phyloP scores from a whole-genome alignment of 148 eudicot genomes.

The Oxyria digyna region DNA sequence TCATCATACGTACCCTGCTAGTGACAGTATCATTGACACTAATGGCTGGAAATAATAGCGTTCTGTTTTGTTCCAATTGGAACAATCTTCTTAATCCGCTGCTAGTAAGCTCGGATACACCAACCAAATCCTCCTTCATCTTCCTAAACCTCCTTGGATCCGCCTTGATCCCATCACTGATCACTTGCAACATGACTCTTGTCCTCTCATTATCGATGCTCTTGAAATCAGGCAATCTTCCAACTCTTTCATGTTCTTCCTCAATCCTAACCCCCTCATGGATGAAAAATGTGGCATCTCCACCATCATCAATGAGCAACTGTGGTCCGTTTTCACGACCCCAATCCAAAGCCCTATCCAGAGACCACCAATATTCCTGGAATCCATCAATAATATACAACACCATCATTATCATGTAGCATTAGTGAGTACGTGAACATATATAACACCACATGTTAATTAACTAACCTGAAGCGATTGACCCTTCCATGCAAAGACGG shows the following conservation, averaged over 20 bases:
- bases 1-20: conserved; percentile 52
- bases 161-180: conserved; percentile 53
- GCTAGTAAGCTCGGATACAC: conserved; percentile 93
- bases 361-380: conserved; percentile 97
- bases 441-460: neutral
- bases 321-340: conserved; percentile 80
- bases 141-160: conserved; percentile 70
- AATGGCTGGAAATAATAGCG: conserved; percentile 84
- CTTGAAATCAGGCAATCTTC: conserved; percentile 54
- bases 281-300: conserved; percentile 75
- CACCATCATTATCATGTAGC: neutral
- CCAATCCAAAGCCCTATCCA: conserved; percentile 90
- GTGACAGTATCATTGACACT: conserved; percentile 92
- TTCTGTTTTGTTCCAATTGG: conserved; percentile 66
- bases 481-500: conserved; percentile 98
- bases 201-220: conserved; percentile 66
- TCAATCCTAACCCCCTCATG: conserved; percentile 97
- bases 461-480: conserved; percentile 40
- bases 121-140: conserved; percentile 70
- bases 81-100: conserved; percentile 92
- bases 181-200: conserved; percentile 63
- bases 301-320: conserved; percentile 86
- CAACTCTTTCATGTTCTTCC: conserved; percentile 54
- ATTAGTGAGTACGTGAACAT: too few species aligned
- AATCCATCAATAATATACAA: neutral